Evolutionary conservation across 306 rosid species (phyloP).

Genomic region (Acacia confusa): DNA sequence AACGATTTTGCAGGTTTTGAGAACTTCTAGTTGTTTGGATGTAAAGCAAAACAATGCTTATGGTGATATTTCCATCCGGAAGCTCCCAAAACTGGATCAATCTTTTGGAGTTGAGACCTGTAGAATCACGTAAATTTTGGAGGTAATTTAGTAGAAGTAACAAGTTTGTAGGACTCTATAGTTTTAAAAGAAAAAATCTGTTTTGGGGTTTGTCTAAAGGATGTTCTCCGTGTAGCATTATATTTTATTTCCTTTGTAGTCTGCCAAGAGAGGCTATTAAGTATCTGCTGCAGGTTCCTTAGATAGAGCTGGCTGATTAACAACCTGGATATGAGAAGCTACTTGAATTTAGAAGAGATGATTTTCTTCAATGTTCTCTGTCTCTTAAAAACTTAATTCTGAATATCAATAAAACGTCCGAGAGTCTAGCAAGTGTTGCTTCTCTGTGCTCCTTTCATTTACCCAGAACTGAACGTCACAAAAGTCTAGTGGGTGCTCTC

Average conservation of each 20-base stretch:
- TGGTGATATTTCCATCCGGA: conserved; percentile 57
- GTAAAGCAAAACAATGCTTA: conserved; percentile 62
- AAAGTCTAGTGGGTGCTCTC: neutral
- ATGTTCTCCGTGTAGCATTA: conserved; percentile 15
- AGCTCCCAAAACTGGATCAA: conserved; percentile 52
- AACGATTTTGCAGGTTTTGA: conserved; percentile 65
- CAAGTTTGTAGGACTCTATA: conserved; percentile 16
- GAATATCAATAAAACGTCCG: neutral
- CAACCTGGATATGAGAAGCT: neutral
- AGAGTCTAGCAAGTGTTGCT: neutral
- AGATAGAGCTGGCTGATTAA: conserved; percentile 10
- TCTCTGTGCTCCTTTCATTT: neutral
- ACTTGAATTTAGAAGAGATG: neutral
- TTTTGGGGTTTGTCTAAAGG: neutral
- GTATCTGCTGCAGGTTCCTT: neutral
- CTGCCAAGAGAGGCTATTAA: conserved; percentile 22
- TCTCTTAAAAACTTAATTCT: neutral
- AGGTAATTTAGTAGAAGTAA: conserved; percentile 8
- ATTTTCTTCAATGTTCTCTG: neutral
- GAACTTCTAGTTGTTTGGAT: conserved; percentile 59
- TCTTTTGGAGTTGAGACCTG: conserved; percentile 31
- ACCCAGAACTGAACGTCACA: neutral
- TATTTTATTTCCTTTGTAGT: neutral
- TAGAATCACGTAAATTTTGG: conserved; percentile 1
- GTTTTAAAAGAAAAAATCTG: neutral